Conservation (phyloP, 1,284 basidiomycete genomes). For the Meripilus lineatus region DNA sequence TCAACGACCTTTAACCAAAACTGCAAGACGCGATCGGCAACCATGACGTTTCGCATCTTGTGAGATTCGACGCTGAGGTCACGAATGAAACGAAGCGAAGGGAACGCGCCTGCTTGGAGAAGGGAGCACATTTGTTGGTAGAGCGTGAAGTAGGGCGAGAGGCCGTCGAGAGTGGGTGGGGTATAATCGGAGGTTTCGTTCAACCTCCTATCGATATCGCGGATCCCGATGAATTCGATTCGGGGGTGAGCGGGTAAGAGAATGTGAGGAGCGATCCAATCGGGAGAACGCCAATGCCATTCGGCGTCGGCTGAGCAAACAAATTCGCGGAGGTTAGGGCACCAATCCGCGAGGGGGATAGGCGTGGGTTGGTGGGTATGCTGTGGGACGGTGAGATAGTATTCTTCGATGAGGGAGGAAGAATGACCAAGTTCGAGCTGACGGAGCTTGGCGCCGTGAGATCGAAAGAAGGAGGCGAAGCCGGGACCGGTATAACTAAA, state of each 20-base stretch:
- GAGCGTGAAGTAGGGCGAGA: constrained; percentile 57
- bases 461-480: constrained; percentile 58
- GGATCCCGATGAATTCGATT: constrained; percentile 63
- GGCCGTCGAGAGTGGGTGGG: constrained; percentile 22
- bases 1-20: constrained; percentile 50
- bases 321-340: constrained; percentile 60
- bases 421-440: constrained; percentile 72
- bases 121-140: constrained; percentile 59
- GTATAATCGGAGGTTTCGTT: constrained; percentile 32
- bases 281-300: constrained; percentile 73
- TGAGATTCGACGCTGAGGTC: constrained; percentile 44
- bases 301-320: constrained; percentile 71
- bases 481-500: constrained; percentile 59
- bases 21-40: constrained; percentile 28
- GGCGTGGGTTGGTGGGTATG: constrained; percentile 24
- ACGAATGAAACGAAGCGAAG: constrained; percentile 52
- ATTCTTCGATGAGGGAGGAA: constrained; percentile 56
- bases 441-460: constrained; percentile 53
- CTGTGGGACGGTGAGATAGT: constrained; percentile 47
- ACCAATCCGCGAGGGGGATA: constrained; percentile 54
- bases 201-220: constrained; percentile 63
- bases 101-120: constrained; percentile 55
- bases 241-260: constrained; percentile 58
- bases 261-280: constrained; percentile 76
- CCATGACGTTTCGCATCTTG: constrained; percentile 19